Percentiles rank a stretch among this genome's conserved stretches.
These are phyloP conservation scores for Colletotrichum sp. DNA, from an alignment of 2,329 filamentous ascomycete species.

Conservation along the genomic window DNA sequence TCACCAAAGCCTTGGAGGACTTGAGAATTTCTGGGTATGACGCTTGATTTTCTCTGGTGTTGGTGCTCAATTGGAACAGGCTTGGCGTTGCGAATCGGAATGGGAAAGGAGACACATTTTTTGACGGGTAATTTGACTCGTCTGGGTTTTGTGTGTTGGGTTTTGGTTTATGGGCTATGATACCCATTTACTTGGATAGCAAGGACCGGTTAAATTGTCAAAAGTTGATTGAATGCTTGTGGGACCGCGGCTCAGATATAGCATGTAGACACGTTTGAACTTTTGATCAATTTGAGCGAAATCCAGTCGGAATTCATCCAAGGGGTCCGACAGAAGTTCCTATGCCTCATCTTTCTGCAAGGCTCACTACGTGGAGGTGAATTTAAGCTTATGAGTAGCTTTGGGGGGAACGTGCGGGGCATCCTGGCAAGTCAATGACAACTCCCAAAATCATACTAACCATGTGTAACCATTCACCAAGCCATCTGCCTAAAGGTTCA, in stretches of 20 bases:
- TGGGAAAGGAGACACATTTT: background rate
- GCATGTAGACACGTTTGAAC: background rate
- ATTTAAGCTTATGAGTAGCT: background rate
- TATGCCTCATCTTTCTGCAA: background rate
- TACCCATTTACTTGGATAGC: background rate
- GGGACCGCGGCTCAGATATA: background rate
- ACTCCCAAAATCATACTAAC: background rate
- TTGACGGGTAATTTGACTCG: background rate
- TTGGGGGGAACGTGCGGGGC: background rate
- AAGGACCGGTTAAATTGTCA: background rate
- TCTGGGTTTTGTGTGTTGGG: background rate
- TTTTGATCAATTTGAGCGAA: background rate
- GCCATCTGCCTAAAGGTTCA: background rate
- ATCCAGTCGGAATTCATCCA: background rate
- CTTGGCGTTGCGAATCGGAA: background rate
- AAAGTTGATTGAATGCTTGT: background rate
- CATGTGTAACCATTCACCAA: background rate
- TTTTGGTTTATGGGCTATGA: background rate
- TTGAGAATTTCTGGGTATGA: slow-evolving; percentile 30
- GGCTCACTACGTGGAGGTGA: background rate
- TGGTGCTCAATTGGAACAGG: background rate
- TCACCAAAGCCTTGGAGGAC: slow-evolving; percentile 30
- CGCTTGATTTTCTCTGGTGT: slow-evolving; percentile 10
- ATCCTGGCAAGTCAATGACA: background rate
- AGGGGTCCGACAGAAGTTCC: background rate